These are phyloP conservation scores for Aspergillus thermomutatus DNA, from an alignment of 2,329 filamentous ascomycete species.

Conservation along the genomic window DNA sequence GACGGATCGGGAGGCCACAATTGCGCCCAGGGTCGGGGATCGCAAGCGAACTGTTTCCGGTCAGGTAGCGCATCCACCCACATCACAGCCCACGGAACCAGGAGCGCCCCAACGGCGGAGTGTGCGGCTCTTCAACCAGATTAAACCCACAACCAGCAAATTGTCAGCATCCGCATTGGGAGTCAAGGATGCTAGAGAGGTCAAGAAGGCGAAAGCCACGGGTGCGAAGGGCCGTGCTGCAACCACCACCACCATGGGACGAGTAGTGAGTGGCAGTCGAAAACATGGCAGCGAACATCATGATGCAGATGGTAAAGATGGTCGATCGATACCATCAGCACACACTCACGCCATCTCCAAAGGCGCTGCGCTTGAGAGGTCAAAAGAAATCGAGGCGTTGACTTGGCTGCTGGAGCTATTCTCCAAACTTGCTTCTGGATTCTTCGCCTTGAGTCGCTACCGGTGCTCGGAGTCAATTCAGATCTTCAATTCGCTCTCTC, in stretches of 20 bases:
- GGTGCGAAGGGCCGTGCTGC: constrained; percentile 64
- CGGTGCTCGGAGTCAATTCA: constrained; percentile 74
- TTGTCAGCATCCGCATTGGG: constrained; percentile 59
- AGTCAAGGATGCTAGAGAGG: constrained; percentile 63
- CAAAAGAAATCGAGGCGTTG: constrained; percentile 71
- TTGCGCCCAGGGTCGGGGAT: constrained; percentile 49
- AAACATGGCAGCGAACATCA: constrained; percentile 59
- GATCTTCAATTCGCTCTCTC: constrained; percentile 67
- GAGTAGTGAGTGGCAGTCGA: constrained; percentile 86
- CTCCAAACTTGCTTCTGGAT: constrained; percentile 76
- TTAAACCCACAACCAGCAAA: constrained; percentile 63
- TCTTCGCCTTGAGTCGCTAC: constrained; percentile 74
- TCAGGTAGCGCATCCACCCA: constrained; percentile 55
- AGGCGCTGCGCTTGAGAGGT: constrained; percentile 47
- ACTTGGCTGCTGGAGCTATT: constrained; percentile 75
- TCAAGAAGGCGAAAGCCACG: constrained; percentile 80
- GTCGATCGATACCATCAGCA: constrained; percentile 35
- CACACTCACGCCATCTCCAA: constrained; percentile 27
- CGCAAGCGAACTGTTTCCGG: constrained; percentile 93
- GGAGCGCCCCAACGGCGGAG: constrained; percentile 66
- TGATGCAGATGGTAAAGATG: constrained; percentile 68
- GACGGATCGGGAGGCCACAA: constrained; percentile 29
- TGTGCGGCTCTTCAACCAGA: constrained; percentile 68
- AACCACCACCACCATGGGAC: constrained; percentile 69
- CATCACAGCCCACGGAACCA: constrained; percentile 60